These are phyloP conservation scores for Mrakia blollopis DNA, from an alignment of 768 basidiomycete species.

Conservation along the genomic window DNA sequence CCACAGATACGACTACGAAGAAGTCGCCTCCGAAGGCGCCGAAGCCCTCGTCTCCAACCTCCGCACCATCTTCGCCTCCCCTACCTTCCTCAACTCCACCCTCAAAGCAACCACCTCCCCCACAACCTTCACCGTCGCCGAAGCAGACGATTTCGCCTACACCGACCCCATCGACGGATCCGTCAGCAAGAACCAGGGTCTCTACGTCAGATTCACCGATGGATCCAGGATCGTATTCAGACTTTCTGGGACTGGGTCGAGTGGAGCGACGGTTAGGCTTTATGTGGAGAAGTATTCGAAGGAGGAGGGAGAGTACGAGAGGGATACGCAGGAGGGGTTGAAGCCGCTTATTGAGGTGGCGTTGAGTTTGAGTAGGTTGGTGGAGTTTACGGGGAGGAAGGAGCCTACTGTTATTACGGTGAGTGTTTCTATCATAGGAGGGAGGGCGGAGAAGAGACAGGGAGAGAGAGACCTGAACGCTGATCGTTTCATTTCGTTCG, in stretches of 20 bases:
- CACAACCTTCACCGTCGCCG: constrained; percentile 68
- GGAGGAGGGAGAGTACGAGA: constrained; percentile 50
- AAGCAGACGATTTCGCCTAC: constrained; percentile 85
- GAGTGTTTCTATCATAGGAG: not conserved
- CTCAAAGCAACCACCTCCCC: constrained; percentile 60
- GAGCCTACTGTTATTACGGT: constrained; percentile 91
- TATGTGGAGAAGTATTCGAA: constrained; percentile 79
- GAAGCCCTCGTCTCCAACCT: constrained; percentile 75
- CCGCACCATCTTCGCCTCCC: constrained; percentile 58
- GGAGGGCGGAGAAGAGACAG: too few relatives aligned
- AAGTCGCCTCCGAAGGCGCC: constrained; percentile 86
- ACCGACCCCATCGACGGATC: constrained; percentile 97
- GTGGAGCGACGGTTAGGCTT: constrained; percentile 92
- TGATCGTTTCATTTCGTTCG: too few relatives aligned
- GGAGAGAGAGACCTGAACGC: too few relatives aligned
- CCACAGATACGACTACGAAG: constrained; percentile 90
- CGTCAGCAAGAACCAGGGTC: constrained; percentile 90
- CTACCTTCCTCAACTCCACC: constrained; percentile 61
- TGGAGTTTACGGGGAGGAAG: constrained; percentile 76
- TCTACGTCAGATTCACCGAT: constrained; percentile 84
- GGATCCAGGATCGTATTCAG: constrained; percentile 94
- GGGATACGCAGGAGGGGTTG: constrained; percentile 74
- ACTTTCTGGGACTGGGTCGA: constrained; percentile 89
- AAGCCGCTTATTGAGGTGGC: constrained; percentile 96
- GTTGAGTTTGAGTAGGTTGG: constrained; percentile 73